Evolutionary conservation across 2,329 filamentous ascomycete species (phyloP), one percentile per base, ranked within the genome.

Genomic region (Paecilomyces sp.): DNA sequence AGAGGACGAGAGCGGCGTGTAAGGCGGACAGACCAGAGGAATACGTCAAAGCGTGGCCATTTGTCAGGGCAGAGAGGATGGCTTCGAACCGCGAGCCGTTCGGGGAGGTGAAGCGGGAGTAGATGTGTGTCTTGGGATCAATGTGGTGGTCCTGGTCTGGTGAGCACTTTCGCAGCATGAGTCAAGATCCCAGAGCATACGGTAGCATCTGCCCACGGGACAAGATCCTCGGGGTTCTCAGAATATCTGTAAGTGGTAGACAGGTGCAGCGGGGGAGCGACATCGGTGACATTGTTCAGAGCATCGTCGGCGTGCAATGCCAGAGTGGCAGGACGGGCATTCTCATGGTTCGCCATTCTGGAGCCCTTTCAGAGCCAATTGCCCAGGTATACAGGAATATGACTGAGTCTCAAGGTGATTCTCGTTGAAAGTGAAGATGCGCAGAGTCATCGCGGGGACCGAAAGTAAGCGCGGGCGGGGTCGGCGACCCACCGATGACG

Each of bases 191-290:
- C 22, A 47, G 18, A 15, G 71, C 82, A 76, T 75, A 89, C 87
- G 70, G 85, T 83, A 30, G 75, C 66, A 61, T 88, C 72, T 62
- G 76, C 70, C 13, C 75, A 72, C 2, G 82, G 80, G 7, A 78
- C 66, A 54, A 96, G 83, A 30, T 85, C 73, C 5, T 86, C 82
- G 1, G 91, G 90, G 71, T 96, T 83, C 57, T 80, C 76, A 30
- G 82, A 80, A 74, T 97, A 97, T 66, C 91, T 87, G 76, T 91
- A 97, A 15, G 91, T 97, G 12, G 93, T 97, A 62, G 91, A 92
- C 64, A 95, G 86, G 73, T 97, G 93, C 70, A 97, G 82, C 3
- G 93, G 86, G 61, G 94, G 93, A 12, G 93, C 92, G 58, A 97
- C 88, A 71, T 94, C 91, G 56, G 86, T 82, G 66, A 89, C 85